A percentile compares a stretch with the other conserved stretches of the same genome.
These are phyloP conservation scores for Inga leiocalycina DNA, from an alignment of 306 rosid genomes.

Conservation along the genomic window DNA sequence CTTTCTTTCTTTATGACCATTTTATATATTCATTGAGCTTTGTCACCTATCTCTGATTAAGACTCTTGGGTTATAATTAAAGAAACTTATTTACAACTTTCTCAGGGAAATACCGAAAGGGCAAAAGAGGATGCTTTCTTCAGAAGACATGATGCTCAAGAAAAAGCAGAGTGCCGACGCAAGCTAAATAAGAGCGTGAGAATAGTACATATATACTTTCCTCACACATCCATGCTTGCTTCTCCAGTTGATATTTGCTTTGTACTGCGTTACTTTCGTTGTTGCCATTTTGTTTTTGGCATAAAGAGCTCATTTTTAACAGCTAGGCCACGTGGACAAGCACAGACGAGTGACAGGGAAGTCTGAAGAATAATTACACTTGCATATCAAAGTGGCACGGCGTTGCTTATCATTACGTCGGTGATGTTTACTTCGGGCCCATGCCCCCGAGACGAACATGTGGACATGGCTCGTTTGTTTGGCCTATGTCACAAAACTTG, in stretches of 20 bases:
- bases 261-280: neutral
- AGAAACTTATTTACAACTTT: slow-evolving; percentile 26
- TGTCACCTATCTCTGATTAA: slow-evolving; percentile 33
- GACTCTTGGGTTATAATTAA: slow-evolving; percentile 30
- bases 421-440: slow-evolving; percentile 41
- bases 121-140: slow-evolving; percentile 13
- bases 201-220: neutral
- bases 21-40: slow-evolving; percentile 26
- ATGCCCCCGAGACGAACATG: slow-evolving; percentile 51
- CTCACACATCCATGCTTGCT: slow-evolving; percentile 2
- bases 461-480: slow-evolving; percentile 22
- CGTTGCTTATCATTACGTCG: slow-evolving; percentile 35
- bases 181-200: neutral
- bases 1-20: slow-evolving; percentile 20
- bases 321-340: slow-evolving; percentile 30
- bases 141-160: neutral
- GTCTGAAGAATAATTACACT: slow-evolving; percentile 32
- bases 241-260: slow-evolving; percentile 5
- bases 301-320: slow-evolving; percentile 9
- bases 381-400: slow-evolving; percentile 40
- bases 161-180: slow-evolving; percentile 7
- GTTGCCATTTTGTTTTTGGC: slow-evolving; percentile 11
- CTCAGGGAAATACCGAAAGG: neutral
- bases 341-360: slow-evolving; percentile 22
- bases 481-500: neutral